Conservation (phyloP, 306 rosid species). For the Vicia faba region DNA sequence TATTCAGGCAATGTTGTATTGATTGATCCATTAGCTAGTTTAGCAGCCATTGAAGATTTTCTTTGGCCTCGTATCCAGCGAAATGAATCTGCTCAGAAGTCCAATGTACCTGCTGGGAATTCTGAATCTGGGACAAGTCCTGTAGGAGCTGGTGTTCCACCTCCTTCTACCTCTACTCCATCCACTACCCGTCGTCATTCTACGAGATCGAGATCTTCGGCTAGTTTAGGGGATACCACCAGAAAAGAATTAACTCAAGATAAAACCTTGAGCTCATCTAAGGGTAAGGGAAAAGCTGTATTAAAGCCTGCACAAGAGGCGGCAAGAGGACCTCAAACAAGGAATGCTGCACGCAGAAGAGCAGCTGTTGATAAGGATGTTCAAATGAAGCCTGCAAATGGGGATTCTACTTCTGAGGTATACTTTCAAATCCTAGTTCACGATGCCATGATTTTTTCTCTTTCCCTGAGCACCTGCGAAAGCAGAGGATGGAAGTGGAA, state of each 20-base stretch:
- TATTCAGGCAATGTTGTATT: slow-evolving; percentile 91
- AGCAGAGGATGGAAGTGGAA: background rate
- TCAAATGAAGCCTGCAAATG: slow-evolving; percentile 67
- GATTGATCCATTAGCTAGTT: slow-evolving; percentile 92
- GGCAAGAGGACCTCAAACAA: slow-evolving; percentile 86
- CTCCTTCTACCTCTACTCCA: slow-evolving; percentile 70
- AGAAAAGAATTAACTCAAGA: slow-evolving; percentile 72
- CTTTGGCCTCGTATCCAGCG: slow-evolving; percentile 97
- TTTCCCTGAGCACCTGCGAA: background rate
- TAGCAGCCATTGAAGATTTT: slow-evolving; percentile 97
- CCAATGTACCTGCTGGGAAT: slow-evolving; percentile 65
- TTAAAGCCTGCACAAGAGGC: slow-evolving; percentile 86
- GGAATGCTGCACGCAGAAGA: slow-evolving; percentile 85
- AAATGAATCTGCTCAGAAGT: slow-evolving; percentile 80
- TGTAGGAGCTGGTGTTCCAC: slow-evolving; percentile 67
- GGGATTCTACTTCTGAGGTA: slow-evolving; percentile 99
- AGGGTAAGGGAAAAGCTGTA: slow-evolving; percentile 97
- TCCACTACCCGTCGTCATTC: slow-evolving; percentile 74
- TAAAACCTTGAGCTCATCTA: slow-evolving; percentile 76
- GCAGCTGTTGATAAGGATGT: slow-evolving; percentile 87
- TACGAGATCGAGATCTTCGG: slow-evolving; percentile 83
- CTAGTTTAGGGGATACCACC: slow-evolving; percentile 70
- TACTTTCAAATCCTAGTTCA: slow-evolving; percentile 31
- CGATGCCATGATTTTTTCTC: background rate
- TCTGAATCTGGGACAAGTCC: slow-evolving; percentile 86